A percentile compares a stretch with the other conserved stretches of the same genome.
Conservation (phyloP, 768 basidiomycete genomes). For the Chalciporus piperatus region DNA sequence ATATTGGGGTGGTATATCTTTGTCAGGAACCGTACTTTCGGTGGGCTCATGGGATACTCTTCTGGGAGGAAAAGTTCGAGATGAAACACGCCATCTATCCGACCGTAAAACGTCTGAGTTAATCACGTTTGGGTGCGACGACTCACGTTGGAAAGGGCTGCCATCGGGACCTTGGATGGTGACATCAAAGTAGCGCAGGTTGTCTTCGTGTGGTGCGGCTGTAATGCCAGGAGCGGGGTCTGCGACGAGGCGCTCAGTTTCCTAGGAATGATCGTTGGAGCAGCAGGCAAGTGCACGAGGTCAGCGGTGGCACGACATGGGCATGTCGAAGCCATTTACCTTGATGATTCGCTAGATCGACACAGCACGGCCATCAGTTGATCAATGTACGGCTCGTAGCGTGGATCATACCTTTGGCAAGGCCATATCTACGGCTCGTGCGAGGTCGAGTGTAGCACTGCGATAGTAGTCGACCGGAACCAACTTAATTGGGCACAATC, state of each 20-base stretch:
- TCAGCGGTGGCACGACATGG: constrained; percentile 22
- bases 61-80: constrained; percentile 98
- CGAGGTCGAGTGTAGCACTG: constrained; percentile 9
- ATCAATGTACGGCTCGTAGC: not conserved
- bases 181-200: constrained; percentile 97
- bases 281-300: constrained; percentile 12
- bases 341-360: constrained; percentile 49
- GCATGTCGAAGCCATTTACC: constrained; percentile 28
- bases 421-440: constrained; percentile 29
- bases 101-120: constrained; percentile 4
- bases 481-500: not conserved
- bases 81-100: constrained; percentile 83
- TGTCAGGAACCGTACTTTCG: constrained; percentile 95
- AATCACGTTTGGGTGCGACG: not conserved
- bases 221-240: constrained; percentile 98
- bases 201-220: constrained; percentile 95
- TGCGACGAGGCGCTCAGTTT: constrained; percentile 93
- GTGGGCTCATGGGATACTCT: constrained; percentile 99
- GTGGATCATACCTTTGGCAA: constrained; percentile 33
- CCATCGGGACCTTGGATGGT: constrained; percentile 93
- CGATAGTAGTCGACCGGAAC: constrained; percentile 6
- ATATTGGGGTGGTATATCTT: constrained; percentile 99
- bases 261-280: constrained; percentile 46
- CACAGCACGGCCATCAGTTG: constrained; percentile 9
- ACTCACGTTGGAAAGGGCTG: constrained; percentile 86